Base-by-base conservation (phyloP, 139 green algal genomes). In the Chlorella vulgaris region DNA sequence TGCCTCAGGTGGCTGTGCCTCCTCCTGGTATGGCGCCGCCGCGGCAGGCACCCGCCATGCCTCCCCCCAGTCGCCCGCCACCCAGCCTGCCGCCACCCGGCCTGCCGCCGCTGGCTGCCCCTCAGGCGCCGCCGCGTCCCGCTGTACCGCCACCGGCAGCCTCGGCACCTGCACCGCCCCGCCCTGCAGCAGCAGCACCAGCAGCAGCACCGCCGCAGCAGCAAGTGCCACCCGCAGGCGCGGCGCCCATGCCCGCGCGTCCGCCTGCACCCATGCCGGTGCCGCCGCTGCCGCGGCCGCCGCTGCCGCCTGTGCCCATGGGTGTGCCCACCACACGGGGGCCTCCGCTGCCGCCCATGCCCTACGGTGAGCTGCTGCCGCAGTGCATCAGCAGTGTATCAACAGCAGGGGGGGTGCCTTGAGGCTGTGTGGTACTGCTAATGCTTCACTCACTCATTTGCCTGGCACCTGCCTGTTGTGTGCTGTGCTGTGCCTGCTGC, bases 51-150 rank as follows among this genome's bases (percentile, higher is more conserved):
- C 31, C 39, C 69, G 8, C 61, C 53, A 73, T 42, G 36, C 28
- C n/a, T 61, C 55, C 33, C 38, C 8, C 61, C 8, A 13, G 55
- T 38, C 22, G 6, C 39, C 53, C 60, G 60, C 66, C 65, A 29
- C 69, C 75, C 18, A 42, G 21, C 10, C 7, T 61, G 22, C 68
- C 33, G 33, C 40, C 74, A 40, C 67, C 78, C 18, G 21, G 10
- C 29, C n/a, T 55, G 15, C 28, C 70, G 22, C 70, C 71, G 50
- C 82, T 77, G 6, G 74, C 76, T 18, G 87, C 86, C 26, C 71
- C 84, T 26, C 81, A 82, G 15, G 81, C 65, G 26, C 80, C 61
- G 18, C 38, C 69, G n/a, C 66, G 75, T 28, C 67, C 71, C 53
- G 19, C 38, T n/a, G 35, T 60, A 10, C 77, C 39, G 65, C 65